Base-by-base conservation (phyloP, 2,329 filamentous ascomycete species). In the Kalaharituber pfeilii region DNA sequence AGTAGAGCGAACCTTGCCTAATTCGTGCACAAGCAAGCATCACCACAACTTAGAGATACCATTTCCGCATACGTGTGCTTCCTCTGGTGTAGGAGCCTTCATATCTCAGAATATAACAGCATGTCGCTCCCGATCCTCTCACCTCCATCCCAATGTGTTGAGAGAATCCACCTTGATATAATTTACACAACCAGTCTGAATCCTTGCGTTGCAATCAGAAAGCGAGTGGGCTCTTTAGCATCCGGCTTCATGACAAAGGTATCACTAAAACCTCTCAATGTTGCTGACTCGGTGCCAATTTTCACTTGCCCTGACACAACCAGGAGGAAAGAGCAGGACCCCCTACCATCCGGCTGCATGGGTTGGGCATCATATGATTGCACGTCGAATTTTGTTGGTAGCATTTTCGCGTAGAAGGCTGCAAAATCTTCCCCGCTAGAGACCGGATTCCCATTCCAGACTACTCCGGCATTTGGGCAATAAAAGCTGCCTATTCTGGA, bases 371-470 rank as follows among this genome's bases (percentile, higher is more conserved):
- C 84, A 62, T 82, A 79, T 13, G 79, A 80, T 64, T 86, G 80
- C 53, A 86, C 74, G 54, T 89, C 84, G 69, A 86, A 91, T 62
- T 73, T 80, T 69, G 69, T 70, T 62, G 60, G 69, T 45, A 71
- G 78, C 69, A 82, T 76, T 62, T 75, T 75, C 55, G 80, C 74
- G 60, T 87, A 83, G 27, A 86, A 75, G 18, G 74, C 73, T 62
- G 82, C 78, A 63, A 87, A 81, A 45, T 79, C 78, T 51, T 72
- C 69, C 0, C 80, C 81, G 54, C 77, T 74, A 29, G 75, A 68
- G 33, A 85, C 70, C 2, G 77, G 68, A 49, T 80, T 79, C 62
- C 87, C 86, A 70, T 94, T 94, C 73, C 87, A 81, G 63, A 79
- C 77, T 63, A 94, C 87, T 66, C 80, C 78, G 52, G 84, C 74